These are phyloP conservation scores for Candida insectorum DNA, from an alignment of 805 yeast genomes.

Conservation along the genomic window DNA sequence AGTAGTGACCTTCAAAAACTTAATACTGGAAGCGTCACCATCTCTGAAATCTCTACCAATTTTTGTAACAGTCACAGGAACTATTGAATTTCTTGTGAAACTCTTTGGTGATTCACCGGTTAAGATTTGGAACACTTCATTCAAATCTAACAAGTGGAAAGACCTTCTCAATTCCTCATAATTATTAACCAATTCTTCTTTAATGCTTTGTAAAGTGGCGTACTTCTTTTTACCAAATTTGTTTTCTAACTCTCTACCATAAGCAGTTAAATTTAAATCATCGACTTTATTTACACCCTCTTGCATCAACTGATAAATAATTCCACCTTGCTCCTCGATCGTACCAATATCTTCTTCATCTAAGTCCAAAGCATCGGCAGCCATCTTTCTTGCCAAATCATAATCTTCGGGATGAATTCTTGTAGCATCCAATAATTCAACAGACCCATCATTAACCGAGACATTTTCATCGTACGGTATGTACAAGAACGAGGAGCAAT, in stretches of 20 bases:
- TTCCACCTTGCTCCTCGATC: slow-evolving; percentile 76
- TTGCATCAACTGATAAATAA: slow-evolving; percentile 66
- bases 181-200: slow-evolving; percentile 82
- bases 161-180: slow-evolving; percentile 81
- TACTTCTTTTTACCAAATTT: slow-evolving; percentile 70
- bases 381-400: slow-evolving; percentile 93
- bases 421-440: slow-evolving; percentile 87
- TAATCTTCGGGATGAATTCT: slow-evolving; percentile 98
- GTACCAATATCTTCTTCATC: slow-evolving; percentile 91
- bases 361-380: slow-evolving; percentile 93
- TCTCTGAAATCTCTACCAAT: slow-evolving; percentile 64
- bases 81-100: slow-evolving; percentile 63
- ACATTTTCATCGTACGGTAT: slow-evolving; percentile 64
- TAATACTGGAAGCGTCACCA: slow-evolving; percentile 43
- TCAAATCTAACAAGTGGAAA: slow-evolving; percentile 59
- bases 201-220: slow-evolving; percentile 77
- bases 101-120: slow-evolving; percentile 81
- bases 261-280: slow-evolving; percentile 84
- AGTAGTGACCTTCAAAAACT: slow-evolving; percentile 38
- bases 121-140: slow-evolving; percentile 80
- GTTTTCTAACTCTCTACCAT: slow-evolving; percentile 81
- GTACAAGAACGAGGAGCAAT: slow-evolving; percentile 85
- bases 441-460: slow-evolving; percentile 53
- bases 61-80: slow-evolving; percentile 71
- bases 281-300: slow-evolving; percentile 75